A percentile compares a stretch with the other conserved stretches of the same genome.
phyloP scores from a whole-genome alignment of 768 basidiomycete genomes.

The Aureoboletus auriporus region DNA sequence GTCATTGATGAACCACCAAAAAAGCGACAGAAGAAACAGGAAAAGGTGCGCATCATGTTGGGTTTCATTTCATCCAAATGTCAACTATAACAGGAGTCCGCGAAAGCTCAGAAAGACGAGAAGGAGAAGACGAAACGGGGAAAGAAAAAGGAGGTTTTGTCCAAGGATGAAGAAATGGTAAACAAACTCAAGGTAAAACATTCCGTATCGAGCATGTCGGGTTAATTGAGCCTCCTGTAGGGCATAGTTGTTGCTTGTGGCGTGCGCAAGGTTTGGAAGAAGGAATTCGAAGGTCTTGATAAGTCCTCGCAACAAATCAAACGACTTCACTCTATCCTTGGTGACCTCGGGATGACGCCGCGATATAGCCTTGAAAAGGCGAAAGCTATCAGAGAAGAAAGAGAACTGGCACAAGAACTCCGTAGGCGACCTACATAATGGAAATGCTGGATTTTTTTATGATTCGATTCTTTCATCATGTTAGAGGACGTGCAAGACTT shows the following conservation, averaged over 20 bases:
- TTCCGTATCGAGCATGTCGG: not conserved
- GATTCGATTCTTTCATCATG: not conserved
- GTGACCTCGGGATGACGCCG: constrained; percentile 77
- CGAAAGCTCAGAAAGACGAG: constrained; percentile 21
- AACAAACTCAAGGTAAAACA: constrained; percentile 64
- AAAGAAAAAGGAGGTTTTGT: constrained; percentile 32
- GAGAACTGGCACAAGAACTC: constrained; percentile 76
- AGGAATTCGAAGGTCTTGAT: constrained; percentile 60
- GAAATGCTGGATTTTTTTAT: not conserved
- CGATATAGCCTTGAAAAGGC: constrained; percentile 79
- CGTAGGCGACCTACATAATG: constrained; percentile 40
- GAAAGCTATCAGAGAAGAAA: constrained; percentile 61
- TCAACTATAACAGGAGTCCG: constrained; percentile 13
- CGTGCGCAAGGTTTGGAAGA: constrained; percentile 72
- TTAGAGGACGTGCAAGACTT: constrained; percentile 76
- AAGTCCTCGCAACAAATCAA: constrained; percentile 59
- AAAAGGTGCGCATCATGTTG: constrained; percentile 25
- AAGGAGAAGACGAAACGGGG: constrained; percentile 30
- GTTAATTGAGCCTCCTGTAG: constrained; percentile 32
- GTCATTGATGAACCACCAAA: constrained; percentile 55
- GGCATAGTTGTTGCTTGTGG: constrained; percentile 71
- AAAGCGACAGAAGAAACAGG: constrained; percentile 42
- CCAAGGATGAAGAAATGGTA: constrained; percentile 70
- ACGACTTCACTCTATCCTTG: constrained; percentile 59
- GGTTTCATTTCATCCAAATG: not conserved